Percentiles rank a stretch among this genome's conserved stretches.
Conservation (phyloP, 2,329 filamentous ascomycete species). For the Ceratocystis ficicola region DNA sequence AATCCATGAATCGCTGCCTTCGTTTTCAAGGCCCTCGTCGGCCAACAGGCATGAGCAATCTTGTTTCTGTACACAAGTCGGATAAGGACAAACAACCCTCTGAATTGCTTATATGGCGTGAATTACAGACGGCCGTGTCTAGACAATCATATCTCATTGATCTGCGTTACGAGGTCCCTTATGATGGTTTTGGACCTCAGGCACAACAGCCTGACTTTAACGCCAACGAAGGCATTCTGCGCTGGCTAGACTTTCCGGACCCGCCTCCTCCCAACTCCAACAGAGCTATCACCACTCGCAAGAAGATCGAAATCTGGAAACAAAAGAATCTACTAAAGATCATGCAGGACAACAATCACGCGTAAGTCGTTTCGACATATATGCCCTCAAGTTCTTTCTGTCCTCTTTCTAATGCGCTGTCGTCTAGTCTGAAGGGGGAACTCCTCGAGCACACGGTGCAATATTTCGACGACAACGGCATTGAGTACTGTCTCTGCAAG, state of each 20-base stretch:
- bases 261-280: constrained; percentile 35
- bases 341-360: constrained; percentile 41
- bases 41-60: constrained; percentile 37
- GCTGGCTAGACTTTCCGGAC: constrained; percentile 51
- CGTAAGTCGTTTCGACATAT: constrained; percentile 30
- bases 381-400: neutral
- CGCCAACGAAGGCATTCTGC: constrained; percentile 36
- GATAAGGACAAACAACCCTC: constrained; percentile 25
- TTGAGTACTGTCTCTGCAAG: constrained; percentile 42
- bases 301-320: constrained; percentile 45
- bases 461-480: constrained; percentile 38
- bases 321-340: constrained; percentile 38
- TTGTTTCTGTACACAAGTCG: constrained; percentile 28
- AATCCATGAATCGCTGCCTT: constrained; percentile 39
- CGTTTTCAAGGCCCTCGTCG: constrained; percentile 40
- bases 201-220: constrained; percentile 38
- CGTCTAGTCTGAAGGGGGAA: constrained; percentile 40
- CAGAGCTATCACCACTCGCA: constrained; percentile 39
- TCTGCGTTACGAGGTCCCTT: constrained; percentile 41
- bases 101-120: constrained; percentile 35
- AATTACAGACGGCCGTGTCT: constrained; percentile 42
- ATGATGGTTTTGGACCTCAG: constrained; percentile 28
- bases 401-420: constrained; percentile 15
- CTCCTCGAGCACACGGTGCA: constrained; percentile 42
- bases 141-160: constrained; percentile 48